Evolutionary conservation across 1,139 yeast genomes (phyloP).

Genomic region (Candida sp.): DNA sequence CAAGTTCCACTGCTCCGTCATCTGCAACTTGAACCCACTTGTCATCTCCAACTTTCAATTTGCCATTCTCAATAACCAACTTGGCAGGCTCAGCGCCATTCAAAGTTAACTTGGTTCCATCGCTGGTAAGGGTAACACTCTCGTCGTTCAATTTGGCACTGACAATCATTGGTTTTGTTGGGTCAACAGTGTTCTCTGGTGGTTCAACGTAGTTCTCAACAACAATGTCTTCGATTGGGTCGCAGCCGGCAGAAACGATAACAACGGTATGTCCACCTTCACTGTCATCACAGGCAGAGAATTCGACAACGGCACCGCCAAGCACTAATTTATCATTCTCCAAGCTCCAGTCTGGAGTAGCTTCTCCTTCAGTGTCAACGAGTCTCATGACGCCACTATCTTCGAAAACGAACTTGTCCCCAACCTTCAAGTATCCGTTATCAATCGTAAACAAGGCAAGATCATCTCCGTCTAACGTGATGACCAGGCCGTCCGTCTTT

Average conservation of each 20-base stretch:
- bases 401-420: not conserved
- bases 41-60: not conserved
- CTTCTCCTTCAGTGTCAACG: not conserved
- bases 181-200: constrained; percentile 2
- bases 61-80: not conserved
- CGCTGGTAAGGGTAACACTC: not conserved
- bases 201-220: not conserved
- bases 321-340: not conserved
- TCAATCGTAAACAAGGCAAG: not conserved
- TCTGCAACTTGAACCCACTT: not conserved
- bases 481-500: not conserved
- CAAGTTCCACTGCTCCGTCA: not conserved
- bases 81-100: not conserved
- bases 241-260: not conserved
- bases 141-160: not conserved
- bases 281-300: not conserved
- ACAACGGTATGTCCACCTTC: not conserved
- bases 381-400: not conserved
- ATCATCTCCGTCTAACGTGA: not conserved
- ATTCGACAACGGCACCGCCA: not conserved
- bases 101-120: not conserved
- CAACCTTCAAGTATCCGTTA: not conserved
- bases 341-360: not conserved
- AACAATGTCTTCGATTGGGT: not conserved
- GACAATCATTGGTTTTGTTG: not conserved